Base-by-base conservation (phyloP, 176 grass and related monocot species). In the Calamus simplicifolius region DNA sequence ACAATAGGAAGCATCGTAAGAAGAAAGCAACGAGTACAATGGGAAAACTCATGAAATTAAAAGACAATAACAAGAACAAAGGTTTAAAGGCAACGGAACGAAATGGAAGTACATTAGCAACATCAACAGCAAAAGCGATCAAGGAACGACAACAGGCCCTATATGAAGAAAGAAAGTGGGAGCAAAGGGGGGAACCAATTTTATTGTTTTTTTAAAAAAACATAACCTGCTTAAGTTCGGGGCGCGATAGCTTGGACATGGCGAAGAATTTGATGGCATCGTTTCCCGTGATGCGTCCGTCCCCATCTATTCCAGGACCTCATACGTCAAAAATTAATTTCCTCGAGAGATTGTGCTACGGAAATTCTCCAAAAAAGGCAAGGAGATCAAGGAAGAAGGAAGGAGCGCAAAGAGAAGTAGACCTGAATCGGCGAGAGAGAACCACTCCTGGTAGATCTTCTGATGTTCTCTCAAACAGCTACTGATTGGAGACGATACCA, bases 201-300 rank as follows among this genome's bases (percentile, higher is more conserved):
- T 23, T n/a, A n/a, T n/a, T n/a, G n/a, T n/a, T 23, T 23, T 23
- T 23, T 23, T 23, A 23, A 23, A 16, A 54, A 66, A 21, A 43
- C 27, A 7, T 57, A 49, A 84, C 91, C 91, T 96, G 86, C 74
- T 96, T 96, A 30, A 96, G 86, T 51, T 90, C 91, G 17, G 82
- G 29, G 60, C 86, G 86, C 61, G 86, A 76, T 48, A 87, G 76
- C 51, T 84, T 89, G 51, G 91, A 95, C 83, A 87, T 79, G 75
- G 71, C 65, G 71, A 95, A 95, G 67, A 95, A 90, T 71, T 79
- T 90, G 63, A 82, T 89, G 67, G 91, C 91, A 57, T 95, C 91
- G 35, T 79, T 79, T 21, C 91, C 91, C 16, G 91, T 95, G 82
- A 95, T 79, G 58, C 91, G 91, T n/a, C 91, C 86, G 72, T 96